These are phyloP conservation scores for Paspalum vaginatum DNA, from an alignment of 176 grass and related monocot genomes.

Conservation along the genomic window DNA sequence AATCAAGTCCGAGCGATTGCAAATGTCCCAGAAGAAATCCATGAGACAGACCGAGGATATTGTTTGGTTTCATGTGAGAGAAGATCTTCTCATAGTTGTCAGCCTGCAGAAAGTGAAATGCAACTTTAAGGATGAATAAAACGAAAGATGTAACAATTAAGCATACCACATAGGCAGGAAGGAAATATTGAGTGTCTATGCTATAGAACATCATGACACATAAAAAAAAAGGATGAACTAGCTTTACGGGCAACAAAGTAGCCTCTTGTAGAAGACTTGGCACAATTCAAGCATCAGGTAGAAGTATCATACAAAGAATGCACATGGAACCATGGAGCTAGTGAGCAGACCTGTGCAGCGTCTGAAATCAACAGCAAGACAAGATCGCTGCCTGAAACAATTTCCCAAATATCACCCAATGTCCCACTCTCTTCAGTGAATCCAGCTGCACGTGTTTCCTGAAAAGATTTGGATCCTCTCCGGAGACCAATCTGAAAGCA, in stretches of 20 bases:
- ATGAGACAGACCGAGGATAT: constrained; percentile 81
- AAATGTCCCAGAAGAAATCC: constrained; percentile 86
- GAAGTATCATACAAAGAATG: background rate
- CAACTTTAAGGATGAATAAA: background rate
- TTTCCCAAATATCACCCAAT: constrained; percentile 89
- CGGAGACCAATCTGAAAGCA: constrained; percentile 81
- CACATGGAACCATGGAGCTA: constrained; percentile 20
- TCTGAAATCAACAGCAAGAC: constrained; percentile 94
- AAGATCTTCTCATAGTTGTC: constrained; percentile 91
- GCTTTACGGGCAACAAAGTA: background rate
- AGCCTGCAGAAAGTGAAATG: constrained; percentile 44
- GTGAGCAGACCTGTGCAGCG: constrained; percentile 69
- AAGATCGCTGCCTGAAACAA: constrained; percentile 78
- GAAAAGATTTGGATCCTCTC: constrained; percentile 83
- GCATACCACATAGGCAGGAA: background rate
- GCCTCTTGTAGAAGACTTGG: background rate
- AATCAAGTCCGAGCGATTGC: constrained; percentile 71
- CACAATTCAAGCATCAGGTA: background rate
- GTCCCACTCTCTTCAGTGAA: constrained; percentile 88
- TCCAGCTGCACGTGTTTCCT: constrained; percentile 77
- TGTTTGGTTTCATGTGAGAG: constrained; percentile 88
- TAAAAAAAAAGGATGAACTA: background rate
- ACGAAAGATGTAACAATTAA: background rate
- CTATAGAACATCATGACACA: background rate
- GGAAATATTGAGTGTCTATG: background rate